Percentiles rank a stretch among this genome's conserved stretches.
These are phyloP conservation scores for Solanum clarkiae DNA, from an alignment of 257 asterid genomes.

Conservation along the genomic window DNA sequence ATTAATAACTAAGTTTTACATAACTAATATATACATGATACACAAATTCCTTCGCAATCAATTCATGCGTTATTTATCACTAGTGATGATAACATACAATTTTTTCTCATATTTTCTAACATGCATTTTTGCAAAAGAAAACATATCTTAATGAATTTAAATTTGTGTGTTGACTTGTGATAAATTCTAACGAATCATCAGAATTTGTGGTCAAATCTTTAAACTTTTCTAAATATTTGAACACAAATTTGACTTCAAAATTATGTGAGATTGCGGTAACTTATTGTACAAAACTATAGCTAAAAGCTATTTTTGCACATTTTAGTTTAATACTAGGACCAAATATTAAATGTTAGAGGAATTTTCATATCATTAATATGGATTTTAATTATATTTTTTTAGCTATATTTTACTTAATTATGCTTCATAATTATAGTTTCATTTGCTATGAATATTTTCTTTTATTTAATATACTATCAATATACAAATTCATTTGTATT, in stretches of 20 bases:
- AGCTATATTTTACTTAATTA: no score
- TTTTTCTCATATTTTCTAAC: no score
- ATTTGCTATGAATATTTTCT: no score
- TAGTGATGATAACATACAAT: neutral
- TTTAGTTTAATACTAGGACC: neutral
- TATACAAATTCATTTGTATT: no score
- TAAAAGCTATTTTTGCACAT: neutral
- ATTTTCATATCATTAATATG: no score
- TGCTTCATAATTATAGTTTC: no score
- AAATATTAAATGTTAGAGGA: no score
- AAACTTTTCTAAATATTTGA: no score
- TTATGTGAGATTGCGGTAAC: neutral
- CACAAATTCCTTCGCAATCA: neutral
- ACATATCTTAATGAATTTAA: neutral
- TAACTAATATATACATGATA: no score
- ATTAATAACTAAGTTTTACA: no score
- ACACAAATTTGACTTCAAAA: neutral
- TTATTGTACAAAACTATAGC: neutral
- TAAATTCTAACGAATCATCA: neutral
- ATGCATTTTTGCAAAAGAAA: neutral
- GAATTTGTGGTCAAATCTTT: neutral
- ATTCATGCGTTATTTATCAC: neutral
- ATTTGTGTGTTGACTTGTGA: neutral
- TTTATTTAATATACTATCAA: no score
- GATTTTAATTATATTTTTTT: no score